Evolutionary conservation across 2,329 filamentous ascomycete species (phyloP), one percentile per base, ranked within the genome.

Genomic region (Fusarium guadeloupense): DNA sequence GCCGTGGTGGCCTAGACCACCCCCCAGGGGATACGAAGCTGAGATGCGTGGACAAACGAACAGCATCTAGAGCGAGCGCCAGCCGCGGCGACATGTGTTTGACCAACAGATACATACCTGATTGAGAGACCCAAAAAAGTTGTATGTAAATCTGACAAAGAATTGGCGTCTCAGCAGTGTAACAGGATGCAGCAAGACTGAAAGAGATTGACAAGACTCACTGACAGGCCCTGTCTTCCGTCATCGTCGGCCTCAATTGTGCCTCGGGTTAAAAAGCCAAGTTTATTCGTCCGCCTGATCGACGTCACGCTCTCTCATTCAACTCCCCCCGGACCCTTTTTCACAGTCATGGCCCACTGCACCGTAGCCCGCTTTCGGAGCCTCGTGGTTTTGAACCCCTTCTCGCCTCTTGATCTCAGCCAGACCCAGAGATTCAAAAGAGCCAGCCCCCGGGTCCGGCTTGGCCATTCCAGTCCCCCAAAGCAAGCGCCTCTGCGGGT

Each of bases 331-430:
- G 30, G 42, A 47, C 39, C 39, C 45, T 62, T 50, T 25, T 30
- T 17, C 21, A 49, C 46, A 53, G 40, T 35, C 25, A 20, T 19
- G 31, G 30, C 45, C 42, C 60, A 55, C 48, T 34, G 34, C 38
- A 40, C 40, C 38, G 33, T 48, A 46, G 65, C 67, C 68, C 68
- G 68, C 65, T 70, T 69, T 70, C 68, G 68, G 68, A 70, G 68
- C 68, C 68, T 70, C 66, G 66, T 51, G 54, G 59, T 43, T 46
- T 28, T 16, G 47, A 59, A 45, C 45, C 46, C 40, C 45, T 40
- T 53, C 41, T 46, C 41, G 42, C 40, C 43, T 55, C 35, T 51
- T 16, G 30, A 8, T 16, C 30, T 33, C 30, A 34, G 31, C 31
- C 31, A 34, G 34, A 31, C 10, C 8, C 34, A 6, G 17, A 20